Conservation (phyloP, 139 green algal genomes). For the Chlamydomonas schloesseri region DNA sequence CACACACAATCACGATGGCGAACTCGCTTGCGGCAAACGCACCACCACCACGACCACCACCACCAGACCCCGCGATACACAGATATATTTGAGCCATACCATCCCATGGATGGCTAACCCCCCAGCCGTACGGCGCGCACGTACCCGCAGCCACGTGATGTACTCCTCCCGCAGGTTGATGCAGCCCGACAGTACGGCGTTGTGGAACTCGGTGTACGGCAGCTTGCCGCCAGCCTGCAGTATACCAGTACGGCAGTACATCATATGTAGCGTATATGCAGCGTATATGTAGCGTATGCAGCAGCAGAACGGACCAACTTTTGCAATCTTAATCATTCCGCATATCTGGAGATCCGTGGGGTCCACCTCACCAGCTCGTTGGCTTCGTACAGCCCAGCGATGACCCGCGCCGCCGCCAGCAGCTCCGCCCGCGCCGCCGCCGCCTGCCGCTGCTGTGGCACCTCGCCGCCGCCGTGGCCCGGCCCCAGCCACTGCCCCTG, state of each 20-base stretch:
- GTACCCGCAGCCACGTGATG: slow-evolving; percentile 24
- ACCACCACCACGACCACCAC: too few species aligned
- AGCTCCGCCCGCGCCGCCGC: slow-evolving; percentile 27
- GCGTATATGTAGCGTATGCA: too few species aligned
- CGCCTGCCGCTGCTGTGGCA: not conserved
- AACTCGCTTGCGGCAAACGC: too few species aligned
- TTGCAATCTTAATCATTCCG: too few species aligned
- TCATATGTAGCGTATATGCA: too few species aligned
- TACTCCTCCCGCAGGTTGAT: slow-evolving; percentile 76
- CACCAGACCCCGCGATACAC: too few species aligned
- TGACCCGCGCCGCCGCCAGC: slow-evolving; percentile 54
- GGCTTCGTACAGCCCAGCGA: slow-evolving; percentile 68
- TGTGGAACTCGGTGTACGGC: slow-evolving; percentile 65
- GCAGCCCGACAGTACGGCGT: not conserved
- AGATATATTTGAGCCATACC: too few species aligned
- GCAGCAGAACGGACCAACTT: too few species aligned
- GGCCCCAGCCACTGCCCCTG: not conserved
- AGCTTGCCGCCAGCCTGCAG: slow-evolving; percentile 40
- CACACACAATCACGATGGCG: too few species aligned
- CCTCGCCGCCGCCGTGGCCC: not conserved
- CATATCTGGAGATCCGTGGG: too few species aligned
- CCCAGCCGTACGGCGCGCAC: not conserved
- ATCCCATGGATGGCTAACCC: too few species aligned
- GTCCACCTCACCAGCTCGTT: slow-evolving; percentile 54
- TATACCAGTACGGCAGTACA: too few species aligned